Evolutionary conservation across 129 eudicot species (phyloP).

Genomic region (Artemisia annua): DNA sequence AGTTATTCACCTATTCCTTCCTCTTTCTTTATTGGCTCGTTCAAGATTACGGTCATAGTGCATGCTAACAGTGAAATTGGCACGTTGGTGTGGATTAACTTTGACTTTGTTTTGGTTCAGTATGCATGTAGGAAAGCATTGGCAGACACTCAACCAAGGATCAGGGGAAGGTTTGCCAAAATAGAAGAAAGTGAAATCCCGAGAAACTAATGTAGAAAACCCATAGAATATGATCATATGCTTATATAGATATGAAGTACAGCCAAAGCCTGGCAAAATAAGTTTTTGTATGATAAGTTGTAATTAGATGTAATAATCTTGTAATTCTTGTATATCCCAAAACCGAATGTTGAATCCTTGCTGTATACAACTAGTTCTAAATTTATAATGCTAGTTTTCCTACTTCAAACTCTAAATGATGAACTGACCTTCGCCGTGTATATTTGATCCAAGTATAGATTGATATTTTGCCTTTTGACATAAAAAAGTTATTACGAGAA

Average conservation of each 20-base stretch:
- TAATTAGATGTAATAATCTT: slow-evolving; percentile 24
- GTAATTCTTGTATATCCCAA: slow-evolving; percentile 30
- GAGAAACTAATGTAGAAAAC: slow-evolving; percentile 32
- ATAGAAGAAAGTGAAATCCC: slow-evolving; percentile 23
- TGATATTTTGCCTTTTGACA: no score
- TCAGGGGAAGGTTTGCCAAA: slow-evolving; percentile 48
- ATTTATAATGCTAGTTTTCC: background rate
- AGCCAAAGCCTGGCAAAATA: slow-evolving; percentile 22
- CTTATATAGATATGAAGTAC: slow-evolving; percentile 9
- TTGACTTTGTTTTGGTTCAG: slow-evolving; percentile 31
- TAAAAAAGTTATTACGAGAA: no score
- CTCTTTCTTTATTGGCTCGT: background rate
- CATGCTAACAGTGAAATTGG: background rate
- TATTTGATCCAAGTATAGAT: no score
- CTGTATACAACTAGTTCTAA: slow-evolving; percentile 18
- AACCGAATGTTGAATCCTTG: slow-evolving; percentile 25
- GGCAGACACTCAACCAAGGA: slow-evolving; percentile 46
- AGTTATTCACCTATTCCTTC: background rate
- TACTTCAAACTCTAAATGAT: background rate
- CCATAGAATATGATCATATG: background rate
- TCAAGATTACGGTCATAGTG: background rate
- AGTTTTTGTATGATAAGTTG: slow-evolving; percentile 23
- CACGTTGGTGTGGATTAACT: slow-evolving; percentile 1
- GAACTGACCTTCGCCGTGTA: no score
- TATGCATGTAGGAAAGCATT: slow-evolving; percentile 48